Evolutionary conservation across 352 stramenopile species (phyloP).

Genomic region (Elongisporangium anandrum): DNA sequence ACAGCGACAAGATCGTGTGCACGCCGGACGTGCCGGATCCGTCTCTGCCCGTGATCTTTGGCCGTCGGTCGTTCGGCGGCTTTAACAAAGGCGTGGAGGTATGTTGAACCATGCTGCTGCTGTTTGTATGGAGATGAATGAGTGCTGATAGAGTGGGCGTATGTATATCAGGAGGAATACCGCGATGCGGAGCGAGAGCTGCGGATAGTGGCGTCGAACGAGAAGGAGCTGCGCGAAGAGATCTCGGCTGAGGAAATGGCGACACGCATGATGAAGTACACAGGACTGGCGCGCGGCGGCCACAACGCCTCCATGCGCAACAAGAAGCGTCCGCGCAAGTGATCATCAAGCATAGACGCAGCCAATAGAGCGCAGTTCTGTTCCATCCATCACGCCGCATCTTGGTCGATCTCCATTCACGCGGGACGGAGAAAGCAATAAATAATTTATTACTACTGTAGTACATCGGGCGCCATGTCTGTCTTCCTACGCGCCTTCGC

Average conservation of each 20-base stretch:
- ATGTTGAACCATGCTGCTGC: background rate
- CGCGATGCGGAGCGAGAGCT: constrained; percentile 50
- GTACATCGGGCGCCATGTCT: background rate
- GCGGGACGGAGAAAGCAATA: background rate
- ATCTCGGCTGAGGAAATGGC: constrained; percentile 82
- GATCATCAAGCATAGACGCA: constrained; percentile 6
- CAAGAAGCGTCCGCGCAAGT: constrained; percentile 66
- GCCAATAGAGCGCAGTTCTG: constrained; percentile 1
- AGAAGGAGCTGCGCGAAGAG: constrained; percentile 72
- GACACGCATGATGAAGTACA: constrained; percentile 82
- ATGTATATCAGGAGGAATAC: constrained; percentile 51
- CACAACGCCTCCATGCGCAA: constrained; percentile 19
- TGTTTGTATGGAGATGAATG: too few relatives aligned
- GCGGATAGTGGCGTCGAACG: constrained; percentile 57
- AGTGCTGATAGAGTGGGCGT: background rate
- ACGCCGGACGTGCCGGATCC: constrained; percentile 60
- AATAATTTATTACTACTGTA: constrained; percentile 25
- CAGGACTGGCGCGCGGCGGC: constrained; percentile 45
- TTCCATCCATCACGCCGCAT: background rate
- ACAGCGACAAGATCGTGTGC: constrained; percentile 42
- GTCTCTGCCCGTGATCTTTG: constrained; percentile 70
- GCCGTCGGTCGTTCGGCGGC: constrained; percentile 68
- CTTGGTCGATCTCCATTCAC: background rate
- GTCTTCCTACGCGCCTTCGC: constrained; percentile 4
- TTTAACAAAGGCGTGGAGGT: constrained; percentile 82